Evolutionary conservation across 371 early-diverging fungal genomes (phyloP).

Genomic region (Mortierella sp.): DNA sequence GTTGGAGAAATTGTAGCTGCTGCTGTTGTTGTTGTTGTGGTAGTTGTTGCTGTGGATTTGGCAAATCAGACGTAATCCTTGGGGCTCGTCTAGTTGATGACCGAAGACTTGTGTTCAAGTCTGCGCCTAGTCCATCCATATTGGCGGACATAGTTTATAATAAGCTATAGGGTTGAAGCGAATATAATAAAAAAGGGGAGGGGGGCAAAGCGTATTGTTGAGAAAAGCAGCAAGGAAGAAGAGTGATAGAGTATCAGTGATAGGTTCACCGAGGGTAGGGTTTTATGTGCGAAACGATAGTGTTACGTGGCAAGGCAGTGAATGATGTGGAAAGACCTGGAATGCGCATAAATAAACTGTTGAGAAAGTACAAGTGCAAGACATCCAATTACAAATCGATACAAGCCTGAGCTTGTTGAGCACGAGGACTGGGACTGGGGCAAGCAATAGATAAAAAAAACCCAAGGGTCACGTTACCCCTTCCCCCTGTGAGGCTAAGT

Average conservation of each 20-base stretch:
- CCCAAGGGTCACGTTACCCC: not conserved
- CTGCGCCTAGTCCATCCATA: not conserved
- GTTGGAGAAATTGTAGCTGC: not conserved
- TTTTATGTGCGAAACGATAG: not conserved
- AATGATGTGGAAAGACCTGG: not conserved
- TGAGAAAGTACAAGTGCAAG: not conserved
- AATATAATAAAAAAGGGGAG: not conserved
- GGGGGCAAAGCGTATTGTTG: not conserved
- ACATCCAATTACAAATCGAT: not conserved
- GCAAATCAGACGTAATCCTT: not conserved
- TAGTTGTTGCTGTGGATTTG: constrained; percentile 3
- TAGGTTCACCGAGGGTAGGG: too few species aligned
- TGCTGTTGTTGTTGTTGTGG: constrained; percentile 17
- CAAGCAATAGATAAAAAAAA: not conserved
- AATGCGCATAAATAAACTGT: not conserved
- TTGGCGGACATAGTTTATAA: constrained; percentile 3
- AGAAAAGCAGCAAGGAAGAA: not conserved
- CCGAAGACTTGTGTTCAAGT: not conserved
- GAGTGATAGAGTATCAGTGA: not conserved
- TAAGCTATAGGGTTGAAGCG: not conserved
- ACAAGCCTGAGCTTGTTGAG: not conserved
- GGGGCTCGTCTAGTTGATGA: constrained; percentile 2
- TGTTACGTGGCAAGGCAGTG: not conserved
- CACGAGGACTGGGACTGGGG: not conserved
- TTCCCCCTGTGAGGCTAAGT: not conserved